A percentile compares a stretch with the other conserved stretches of the same genome.
These are phyloP conservation scores for Fraxinus cuspidata DNA, from an alignment of 257 asterid species.

Conservation along the genomic window DNA sequence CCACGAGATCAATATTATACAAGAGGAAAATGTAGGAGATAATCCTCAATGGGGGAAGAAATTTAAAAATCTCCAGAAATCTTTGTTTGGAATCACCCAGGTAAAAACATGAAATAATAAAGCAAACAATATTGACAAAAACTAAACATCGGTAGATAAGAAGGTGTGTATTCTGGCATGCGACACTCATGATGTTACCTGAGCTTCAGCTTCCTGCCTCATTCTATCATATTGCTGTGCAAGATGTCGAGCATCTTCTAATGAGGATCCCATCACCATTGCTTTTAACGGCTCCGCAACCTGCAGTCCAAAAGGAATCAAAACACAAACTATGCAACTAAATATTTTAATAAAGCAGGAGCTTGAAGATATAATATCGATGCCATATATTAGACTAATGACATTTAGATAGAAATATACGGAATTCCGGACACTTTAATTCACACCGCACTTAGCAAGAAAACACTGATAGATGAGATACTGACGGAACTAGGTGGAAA, in stretches of 20 bases:
- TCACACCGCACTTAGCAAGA: conserved; percentile 9
- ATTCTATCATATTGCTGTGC: conserved; percentile 52
- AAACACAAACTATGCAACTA: not conserved
- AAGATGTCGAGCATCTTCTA: conserved; percentile 63
- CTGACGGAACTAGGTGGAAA: not conserved
- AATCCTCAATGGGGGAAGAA: not conserved
- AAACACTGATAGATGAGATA: not conserved
- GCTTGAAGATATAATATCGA: not conserved
- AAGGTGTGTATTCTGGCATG: conserved; percentile 7
- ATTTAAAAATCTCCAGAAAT: not conserved
- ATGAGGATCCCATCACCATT: conserved; percentile 49
- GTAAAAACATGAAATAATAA: not conserved
- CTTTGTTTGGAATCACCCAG: not conserved
- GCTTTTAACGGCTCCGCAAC: conserved; percentile 58
- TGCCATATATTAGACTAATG: not conserved
- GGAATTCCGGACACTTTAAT: not conserved
- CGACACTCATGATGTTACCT: conserved; percentile 34
- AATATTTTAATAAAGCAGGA: not conserved
- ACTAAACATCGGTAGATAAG: not conserved
- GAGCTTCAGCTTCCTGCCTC: conserved; percentile 61
- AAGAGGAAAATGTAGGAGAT: not conserved
- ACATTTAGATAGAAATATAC: not conserved
- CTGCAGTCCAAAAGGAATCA: conserved; percentile 28
- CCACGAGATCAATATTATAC: not conserved
- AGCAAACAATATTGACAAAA: not conserved